Conservation (phyloP, 441 rosid species). For the Jatropha podagrica region DNA sequence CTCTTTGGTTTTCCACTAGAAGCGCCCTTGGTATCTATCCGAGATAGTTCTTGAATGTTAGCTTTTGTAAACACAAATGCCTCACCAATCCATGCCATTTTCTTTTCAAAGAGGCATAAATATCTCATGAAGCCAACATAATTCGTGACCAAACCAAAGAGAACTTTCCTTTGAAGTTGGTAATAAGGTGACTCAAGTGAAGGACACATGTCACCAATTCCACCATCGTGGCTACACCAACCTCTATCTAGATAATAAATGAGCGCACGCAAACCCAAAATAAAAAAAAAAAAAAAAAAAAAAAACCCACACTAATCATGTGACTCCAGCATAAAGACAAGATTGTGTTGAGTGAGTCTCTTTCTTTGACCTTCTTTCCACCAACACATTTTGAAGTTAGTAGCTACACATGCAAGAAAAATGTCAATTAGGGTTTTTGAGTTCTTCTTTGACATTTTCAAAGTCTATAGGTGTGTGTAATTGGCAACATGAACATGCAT, state of each 20-base stretch:
- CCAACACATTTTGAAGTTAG: not conserved
- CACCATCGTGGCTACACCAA: constrained; percentile 5
- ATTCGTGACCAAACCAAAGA: not conserved
- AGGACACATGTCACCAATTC: constrained; percentile 21
- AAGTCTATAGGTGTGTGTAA: not conserved
- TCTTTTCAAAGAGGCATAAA: not conserved
- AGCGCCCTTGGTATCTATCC: no score
- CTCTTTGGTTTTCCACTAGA: no score
- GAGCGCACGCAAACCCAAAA: not conserved
- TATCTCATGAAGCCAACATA: not conserved
- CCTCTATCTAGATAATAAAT: not conserved
- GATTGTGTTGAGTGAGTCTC: not conserved
- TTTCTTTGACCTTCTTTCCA: constrained; percentile 17
- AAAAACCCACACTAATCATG: no score
- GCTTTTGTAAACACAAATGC: not conserved
- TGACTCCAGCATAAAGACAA: constrained; percentile 12
- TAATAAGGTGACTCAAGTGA: not conserved
- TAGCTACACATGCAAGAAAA: constrained; percentile 23
- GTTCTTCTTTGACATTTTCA: not conserved
- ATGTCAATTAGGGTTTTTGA: not conserved
- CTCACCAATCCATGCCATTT: not conserved
- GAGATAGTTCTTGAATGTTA: not conserved
- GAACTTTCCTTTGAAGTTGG: constrained; percentile 3
- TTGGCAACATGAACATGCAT: constrained; percentile 16
- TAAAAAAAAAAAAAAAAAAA: not conserved